These are phyloP conservation scores for Nemania sp. DNA, from an alignment of 2,329 filamentous ascomycete genomes.

Conservation along the genomic window DNA sequence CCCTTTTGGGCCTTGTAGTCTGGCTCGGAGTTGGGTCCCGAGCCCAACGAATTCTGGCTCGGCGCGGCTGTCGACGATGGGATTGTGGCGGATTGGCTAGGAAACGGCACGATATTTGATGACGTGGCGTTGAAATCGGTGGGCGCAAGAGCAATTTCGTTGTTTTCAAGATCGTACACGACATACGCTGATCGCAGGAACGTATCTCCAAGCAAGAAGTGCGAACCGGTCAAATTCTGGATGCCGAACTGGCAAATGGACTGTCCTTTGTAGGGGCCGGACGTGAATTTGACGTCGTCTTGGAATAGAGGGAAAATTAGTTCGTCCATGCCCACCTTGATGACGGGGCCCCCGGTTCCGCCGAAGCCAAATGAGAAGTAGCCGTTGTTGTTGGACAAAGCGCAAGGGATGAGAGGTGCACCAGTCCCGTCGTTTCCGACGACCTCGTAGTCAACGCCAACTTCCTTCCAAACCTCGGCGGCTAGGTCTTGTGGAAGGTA, in stretches of 20 bases:
- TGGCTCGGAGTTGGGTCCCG: conserved; percentile 41
- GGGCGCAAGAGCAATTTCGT: conserved; percentile 65
- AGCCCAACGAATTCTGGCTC: conserved; percentile 50
- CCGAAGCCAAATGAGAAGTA: conserved; percentile 68
- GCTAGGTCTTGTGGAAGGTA: conserved; percentile 75
- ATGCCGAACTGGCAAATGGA: conserved; percentile 68
- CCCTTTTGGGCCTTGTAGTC: conserved; percentile 54
- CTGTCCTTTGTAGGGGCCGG: conserved; percentile 59
- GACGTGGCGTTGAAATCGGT: conserved; percentile 67
- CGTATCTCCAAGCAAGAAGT: conserved; percentile 67
- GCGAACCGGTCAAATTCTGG: conserved; percentile 58
- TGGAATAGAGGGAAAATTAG: conserved; percentile 62
- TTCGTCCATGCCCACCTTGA: conserved; percentile 67
- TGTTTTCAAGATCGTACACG: conserved; percentile 70
- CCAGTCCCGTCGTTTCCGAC: conserved; percentile 54
- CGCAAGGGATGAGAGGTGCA: conserved; percentile 64
- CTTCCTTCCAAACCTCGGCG: conserved; percentile 64
- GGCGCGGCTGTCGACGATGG: conserved; percentile 62
- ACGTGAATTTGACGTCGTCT: conserved; percentile 54
- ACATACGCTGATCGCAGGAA: conserved; percentile 71
- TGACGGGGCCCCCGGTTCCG: conserved; percentile 60
- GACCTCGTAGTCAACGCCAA: conserved; percentile 66
- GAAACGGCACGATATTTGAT: conserved; percentile 63
- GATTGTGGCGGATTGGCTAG: conserved; percentile 62
- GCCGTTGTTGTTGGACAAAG: conserved; percentile 57